Conservation (phyloP, 2,329 filamentous ascomycete genomes). For the Ascochyta rabiei region DNA sequence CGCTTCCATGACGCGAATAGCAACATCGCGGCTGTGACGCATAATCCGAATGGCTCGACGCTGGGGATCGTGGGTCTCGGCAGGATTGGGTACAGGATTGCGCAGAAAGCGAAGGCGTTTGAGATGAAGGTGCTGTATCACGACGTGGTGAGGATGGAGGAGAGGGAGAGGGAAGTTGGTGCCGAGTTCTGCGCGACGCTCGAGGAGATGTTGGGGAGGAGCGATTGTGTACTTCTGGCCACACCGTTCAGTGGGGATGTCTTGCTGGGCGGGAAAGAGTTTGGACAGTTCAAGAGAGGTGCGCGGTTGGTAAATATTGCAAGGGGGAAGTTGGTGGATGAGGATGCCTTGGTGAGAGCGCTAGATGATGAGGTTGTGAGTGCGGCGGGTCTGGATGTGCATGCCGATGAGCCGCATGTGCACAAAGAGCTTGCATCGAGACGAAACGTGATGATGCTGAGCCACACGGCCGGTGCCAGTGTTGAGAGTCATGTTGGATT, state of each 20-base stretch:
- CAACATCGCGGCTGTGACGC: conserved; percentile 63
- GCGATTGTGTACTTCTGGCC: conserved; percentile 68
- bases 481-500: conserved; percentile 71
- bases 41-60: conserved; percentile 66
- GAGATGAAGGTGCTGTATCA: conserved; percentile 71
- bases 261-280: conserved; percentile 57
- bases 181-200: conserved; percentile 61
- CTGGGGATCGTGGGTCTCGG: conserved; percentile 74
- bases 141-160: conserved; percentile 61
- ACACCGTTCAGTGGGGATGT: conserved; percentile 60
- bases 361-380: conserved; percentile 59
- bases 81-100: conserved; percentile 59
- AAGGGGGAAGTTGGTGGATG: conserved; percentile 68
- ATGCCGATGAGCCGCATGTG: conserved; percentile 64
- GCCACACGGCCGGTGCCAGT: conserved; percentile 71
- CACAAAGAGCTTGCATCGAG: conserved; percentile 54
- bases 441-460: conserved; percentile 64
- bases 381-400: conserved; percentile 68
- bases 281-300: conserved; percentile 61
- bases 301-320: conserved; percentile 70
- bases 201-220: conserved; percentile 56
- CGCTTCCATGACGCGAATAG: conserved; percentile 66
- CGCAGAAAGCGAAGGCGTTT: conserved; percentile 65
- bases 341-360: conserved; percentile 66
- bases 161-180: conserved; percentile 56